phyloP scores from a whole-genome alignment of 2,329 filamentous ascomycete species.

The Lithohypha guttulata region DNA sequence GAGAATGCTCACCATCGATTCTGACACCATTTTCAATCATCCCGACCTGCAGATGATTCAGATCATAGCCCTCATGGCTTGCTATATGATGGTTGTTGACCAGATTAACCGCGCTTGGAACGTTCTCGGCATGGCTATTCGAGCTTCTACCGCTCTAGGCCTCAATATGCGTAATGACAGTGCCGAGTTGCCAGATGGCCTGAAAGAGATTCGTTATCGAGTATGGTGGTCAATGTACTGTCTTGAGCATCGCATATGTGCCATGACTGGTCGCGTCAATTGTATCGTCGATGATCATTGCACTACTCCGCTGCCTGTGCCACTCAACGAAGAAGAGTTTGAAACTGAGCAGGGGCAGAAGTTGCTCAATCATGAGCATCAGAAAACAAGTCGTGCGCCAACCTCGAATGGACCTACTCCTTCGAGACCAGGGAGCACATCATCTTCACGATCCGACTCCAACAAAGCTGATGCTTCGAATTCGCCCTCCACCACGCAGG shows the following conservation, averaged over 20 bases:
- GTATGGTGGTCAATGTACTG: constrained; percentile 38
- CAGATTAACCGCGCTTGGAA: constrained; percentile 38
- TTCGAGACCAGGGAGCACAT: constrained; percentile 11
- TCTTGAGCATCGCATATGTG: constrained; percentile 34
- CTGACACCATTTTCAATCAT: constrained; percentile 32
- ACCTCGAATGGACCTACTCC: constrained; percentile 19
- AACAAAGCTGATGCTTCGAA: constrained; percentile 10
- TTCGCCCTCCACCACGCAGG: constrained; percentile 18
- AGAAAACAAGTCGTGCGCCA: constrained; percentile 23
- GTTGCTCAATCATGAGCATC: constrained; percentile 27
- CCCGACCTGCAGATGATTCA: constrained; percentile 38
- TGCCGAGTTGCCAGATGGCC: constrained; percentile 27
- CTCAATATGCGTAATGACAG: constrained; percentile 36
- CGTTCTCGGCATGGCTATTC: constrained; percentile 32
- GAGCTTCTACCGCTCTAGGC: constrained; percentile 33
- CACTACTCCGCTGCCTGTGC: constrained; percentile 33
- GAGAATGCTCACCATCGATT: constrained; percentile 33
- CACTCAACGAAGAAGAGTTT: constrained; percentile 31
- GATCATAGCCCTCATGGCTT: constrained; percentile 33
- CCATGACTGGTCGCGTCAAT: constrained; percentile 37
- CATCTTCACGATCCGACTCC: constrained; percentile 12
- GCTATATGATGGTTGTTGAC: constrained; percentile 32
- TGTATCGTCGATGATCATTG: constrained; percentile 34
- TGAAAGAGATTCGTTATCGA: constrained; percentile 36
- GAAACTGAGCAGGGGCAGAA: constrained; percentile 26